Conservation (phyloP, 495 filamentous ascomycete species). For the Amphirosellinia nigrospora region DNA sequence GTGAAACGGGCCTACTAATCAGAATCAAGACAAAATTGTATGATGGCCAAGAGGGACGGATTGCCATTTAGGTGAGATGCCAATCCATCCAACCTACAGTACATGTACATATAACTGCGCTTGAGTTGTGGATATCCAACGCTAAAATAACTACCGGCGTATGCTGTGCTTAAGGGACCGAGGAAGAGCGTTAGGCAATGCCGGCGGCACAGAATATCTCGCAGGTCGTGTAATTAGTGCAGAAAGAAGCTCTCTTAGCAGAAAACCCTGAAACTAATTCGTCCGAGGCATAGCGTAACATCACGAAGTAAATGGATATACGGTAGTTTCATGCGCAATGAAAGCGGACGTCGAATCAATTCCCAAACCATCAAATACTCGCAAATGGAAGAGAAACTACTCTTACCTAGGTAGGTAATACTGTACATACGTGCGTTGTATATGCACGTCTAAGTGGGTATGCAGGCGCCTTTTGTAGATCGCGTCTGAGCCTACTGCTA, state of each 20-base stretch:
- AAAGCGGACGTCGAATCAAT: not conserved
- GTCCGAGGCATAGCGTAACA: constrained; percentile 4
- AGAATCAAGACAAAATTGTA: not conserved
- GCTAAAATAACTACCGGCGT: constrained; percentile 22
- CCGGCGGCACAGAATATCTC: constrained; percentile 5
- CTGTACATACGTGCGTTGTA: not conserved
- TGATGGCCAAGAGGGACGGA: not conserved
- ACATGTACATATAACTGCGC: too few relatives aligned
- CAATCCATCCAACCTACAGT: not conserved
- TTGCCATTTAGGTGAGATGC: not conserved
- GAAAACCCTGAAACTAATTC: not conserved
- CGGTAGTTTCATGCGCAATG: not conserved
- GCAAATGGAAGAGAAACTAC: not conserved
- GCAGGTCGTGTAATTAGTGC: not conserved
- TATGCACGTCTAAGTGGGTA: not conserved
- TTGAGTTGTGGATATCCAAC: constrained; percentile 7
- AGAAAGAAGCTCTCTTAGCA: not conserved
- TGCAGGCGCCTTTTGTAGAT: constrained; percentile 4
- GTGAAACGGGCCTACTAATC: constrained; percentile 11
- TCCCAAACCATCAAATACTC: not conserved
- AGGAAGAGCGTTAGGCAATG: not conserved
- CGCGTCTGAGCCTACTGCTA: not conserved
- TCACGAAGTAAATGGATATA: not conserved
- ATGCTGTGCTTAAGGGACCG: constrained; percentile 15
- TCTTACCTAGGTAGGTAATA: not conserved